Evolutionary conservation across 176 grass and related monocot genomes (phyloP).

Genomic region (Oryza officinalis): DNA sequence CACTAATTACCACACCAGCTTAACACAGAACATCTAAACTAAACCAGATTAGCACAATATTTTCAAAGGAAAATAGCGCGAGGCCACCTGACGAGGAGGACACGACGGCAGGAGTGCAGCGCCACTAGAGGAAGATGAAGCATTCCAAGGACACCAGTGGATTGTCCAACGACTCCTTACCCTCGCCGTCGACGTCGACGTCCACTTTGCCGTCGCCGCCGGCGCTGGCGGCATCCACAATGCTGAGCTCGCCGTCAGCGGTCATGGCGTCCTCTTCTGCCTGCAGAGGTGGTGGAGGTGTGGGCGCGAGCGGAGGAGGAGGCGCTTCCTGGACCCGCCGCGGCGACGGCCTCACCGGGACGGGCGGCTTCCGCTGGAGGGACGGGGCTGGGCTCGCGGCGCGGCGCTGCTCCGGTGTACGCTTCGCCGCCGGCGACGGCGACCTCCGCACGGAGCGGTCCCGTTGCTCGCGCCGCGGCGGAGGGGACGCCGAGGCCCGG

Average conservation of each 20-base stretch:
- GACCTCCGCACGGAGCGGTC: constrained; percentile 69
- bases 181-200: constrained; percentile 37
- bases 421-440: constrained; percentile 64
- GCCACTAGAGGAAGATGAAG: constrained; percentile 80
- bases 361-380: constrained; percentile 25
- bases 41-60: neutral
- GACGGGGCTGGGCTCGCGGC: constrained; percentile 17
- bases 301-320: neutral
- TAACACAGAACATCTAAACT: neutral
- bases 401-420: constrained; percentile 35
- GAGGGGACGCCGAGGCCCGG: constrained; percentile 52
- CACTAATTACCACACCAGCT: neutral
- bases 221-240: neutral
- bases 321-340: constrained; percentile 24
- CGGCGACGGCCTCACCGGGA: constrained; percentile 37
- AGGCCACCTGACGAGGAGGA: constrained; percentile 5
- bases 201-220: neutral
- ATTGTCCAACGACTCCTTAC: constrained; percentile 83
- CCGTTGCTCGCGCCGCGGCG: constrained; percentile 43
- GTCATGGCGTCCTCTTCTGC: constrained; percentile 19
- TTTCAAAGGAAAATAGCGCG: constrained; percentile 32
- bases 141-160: constrained; percentile 90
- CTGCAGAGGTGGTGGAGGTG: neutral
- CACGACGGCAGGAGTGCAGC: neutral
- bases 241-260: neutral